Conservation (phyloP, 164 flowering plant species). For the Malania oleifera region DNA sequence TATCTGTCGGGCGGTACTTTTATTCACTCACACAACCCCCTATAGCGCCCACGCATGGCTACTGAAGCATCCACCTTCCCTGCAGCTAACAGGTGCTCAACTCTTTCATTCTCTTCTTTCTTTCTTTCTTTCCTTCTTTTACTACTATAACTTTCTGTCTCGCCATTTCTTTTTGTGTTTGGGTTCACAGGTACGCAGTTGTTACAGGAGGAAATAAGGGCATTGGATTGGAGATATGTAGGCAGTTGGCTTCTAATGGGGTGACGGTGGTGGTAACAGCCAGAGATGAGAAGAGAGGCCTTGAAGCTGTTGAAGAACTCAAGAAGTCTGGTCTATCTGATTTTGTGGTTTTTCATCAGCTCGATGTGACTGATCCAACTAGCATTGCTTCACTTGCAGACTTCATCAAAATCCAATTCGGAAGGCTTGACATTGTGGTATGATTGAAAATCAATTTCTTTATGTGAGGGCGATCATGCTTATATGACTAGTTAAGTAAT, state of each 20-base stretch:
- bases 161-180: not conserved
- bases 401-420: slow-evolving; percentile 24
- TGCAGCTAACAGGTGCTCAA: too few species aligned
- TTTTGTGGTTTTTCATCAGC: slow-evolving; percentile 35
- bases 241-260: slow-evolving; percentile 46
- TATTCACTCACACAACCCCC: too few species aligned
- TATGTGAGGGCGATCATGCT: too few species aligned
- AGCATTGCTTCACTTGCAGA: slow-evolving; percentile 33
- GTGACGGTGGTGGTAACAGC: slow-evolving; percentile 37
- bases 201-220: slow-evolving; percentile 69
- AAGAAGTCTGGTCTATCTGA: slow-evolving; percentile 20
- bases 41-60: too few species aligned
- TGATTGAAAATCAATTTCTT: not conserved
- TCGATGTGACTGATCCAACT: slow-evolving; percentile 34
- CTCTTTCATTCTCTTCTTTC: too few species aligned
- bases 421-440: slow-evolving; percentile 46
- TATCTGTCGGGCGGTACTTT: too few species aligned
- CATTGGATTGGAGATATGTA: slow-evolving; percentile 53
- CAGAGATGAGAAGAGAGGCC: slow-evolving; percentile 42
- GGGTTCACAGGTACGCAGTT: slow-evolving; percentile 46
- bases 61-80: too few species aligned
- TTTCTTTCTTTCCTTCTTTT: too few species aligned
- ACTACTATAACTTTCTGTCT: too few species aligned
- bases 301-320: slow-evolving; percentile 34
- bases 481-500: too few species aligned